Evolutionary conservation across 2,329 filamentous ascomycete species (phyloP).

Genomic region (Coccinonectria pachysandricola): DNA sequence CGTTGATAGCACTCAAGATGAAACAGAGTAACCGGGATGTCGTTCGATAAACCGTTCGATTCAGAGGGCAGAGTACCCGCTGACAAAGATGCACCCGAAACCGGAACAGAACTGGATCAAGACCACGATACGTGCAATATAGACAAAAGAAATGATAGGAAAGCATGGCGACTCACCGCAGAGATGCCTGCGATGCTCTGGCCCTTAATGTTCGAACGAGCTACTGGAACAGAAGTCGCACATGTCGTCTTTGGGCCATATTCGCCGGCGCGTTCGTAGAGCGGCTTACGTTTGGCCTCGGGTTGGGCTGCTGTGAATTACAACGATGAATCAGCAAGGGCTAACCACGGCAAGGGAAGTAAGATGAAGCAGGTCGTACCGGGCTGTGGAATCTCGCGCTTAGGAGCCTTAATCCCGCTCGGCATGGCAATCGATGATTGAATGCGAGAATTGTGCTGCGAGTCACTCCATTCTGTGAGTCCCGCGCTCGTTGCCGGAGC

Average conservation of each 20-base stretch:
- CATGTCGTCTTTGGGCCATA: slow-evolving; percentile 31
- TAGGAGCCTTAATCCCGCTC: slow-evolving; percentile 32
- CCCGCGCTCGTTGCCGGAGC: slow-evolving; percentile 18
- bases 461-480: slow-evolving; percentile 47
- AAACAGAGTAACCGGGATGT: slow-evolving; percentile 1
- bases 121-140: slow-evolving; percentile 2
- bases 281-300: slow-evolving; percentile 50
- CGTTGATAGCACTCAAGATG: slow-evolving; percentile 1
- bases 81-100: slow-evolving; percentile 6
- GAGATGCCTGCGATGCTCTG: slow-evolving; percentile 27
- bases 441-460: slow-evolving; percentile 47
- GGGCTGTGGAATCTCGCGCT: slow-evolving; percentile 39
- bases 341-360: not conserved
- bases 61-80: slow-evolving; percentile 4
- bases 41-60: no score
- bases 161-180: slow-evolving; percentile 16
- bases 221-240: slow-evolving; percentile 29
- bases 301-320: slow-evolving; percentile 37
- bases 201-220: slow-evolving; percentile 35
- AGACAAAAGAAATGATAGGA: slow-evolving; percentile 3
- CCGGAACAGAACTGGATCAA: slow-evolving; percentile 3
- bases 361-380: slow-evolving; percentile 25
- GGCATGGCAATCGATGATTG: slow-evolving; percentile 33
- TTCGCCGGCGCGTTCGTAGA: slow-evolving; percentile 45
- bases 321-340: not conserved